These are phyloP conservation scores for Rhizophlyctis rosea DNA, from an alignment of 192 early-diverging fungal species.

Conservation along the genomic window DNA sequence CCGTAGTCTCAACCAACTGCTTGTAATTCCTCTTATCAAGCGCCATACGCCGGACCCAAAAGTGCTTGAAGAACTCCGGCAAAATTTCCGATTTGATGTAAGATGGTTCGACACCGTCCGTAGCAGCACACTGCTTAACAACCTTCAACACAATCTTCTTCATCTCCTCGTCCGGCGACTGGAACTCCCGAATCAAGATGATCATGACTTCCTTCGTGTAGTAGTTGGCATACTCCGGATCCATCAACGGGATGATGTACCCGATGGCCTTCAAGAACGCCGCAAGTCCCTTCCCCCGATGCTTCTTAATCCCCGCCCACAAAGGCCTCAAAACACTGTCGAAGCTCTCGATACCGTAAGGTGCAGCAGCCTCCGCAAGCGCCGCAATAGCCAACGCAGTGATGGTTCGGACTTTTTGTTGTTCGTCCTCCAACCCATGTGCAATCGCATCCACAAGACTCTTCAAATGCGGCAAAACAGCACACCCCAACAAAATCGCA, in stretches of 20 bases:
- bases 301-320: constrained; percentile 89
- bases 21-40: constrained; percentile 90
- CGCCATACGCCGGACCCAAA: constrained; percentile 98
- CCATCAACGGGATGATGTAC: constrained; percentile 97
- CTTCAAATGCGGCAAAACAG: constrained; percentile 90
- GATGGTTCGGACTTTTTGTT: constrained; percentile 94
- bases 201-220: constrained; percentile 94
- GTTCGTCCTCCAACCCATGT: constrained; percentile 91
- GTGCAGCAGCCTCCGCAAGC: constrained; percentile 93
- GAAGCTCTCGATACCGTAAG: constrained; percentile 98
- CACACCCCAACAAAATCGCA: constrained; percentile 91
- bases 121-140: constrained; percentile 92
- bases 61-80: constrained; percentile 92
- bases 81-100: constrained; percentile 91
- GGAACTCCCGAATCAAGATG: constrained; percentile 91
- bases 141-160: constrained; percentile 98
- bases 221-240: constrained; percentile 88
- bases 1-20: constrained; percentile 94
- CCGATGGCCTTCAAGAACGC: constrained; percentile 99
- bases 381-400: constrained; percentile 92
- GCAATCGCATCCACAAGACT: constrained; percentile 88
- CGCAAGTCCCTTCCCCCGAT: constrained; percentile 93
- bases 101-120: constrained; percentile 81
- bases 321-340: constrained; percentile 86
- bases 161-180: constrained; percentile 97